Evolutionary conservation across 345 rosid species (phyloP).

Genomic region (Bruguiera gymnorhiza): DNA sequence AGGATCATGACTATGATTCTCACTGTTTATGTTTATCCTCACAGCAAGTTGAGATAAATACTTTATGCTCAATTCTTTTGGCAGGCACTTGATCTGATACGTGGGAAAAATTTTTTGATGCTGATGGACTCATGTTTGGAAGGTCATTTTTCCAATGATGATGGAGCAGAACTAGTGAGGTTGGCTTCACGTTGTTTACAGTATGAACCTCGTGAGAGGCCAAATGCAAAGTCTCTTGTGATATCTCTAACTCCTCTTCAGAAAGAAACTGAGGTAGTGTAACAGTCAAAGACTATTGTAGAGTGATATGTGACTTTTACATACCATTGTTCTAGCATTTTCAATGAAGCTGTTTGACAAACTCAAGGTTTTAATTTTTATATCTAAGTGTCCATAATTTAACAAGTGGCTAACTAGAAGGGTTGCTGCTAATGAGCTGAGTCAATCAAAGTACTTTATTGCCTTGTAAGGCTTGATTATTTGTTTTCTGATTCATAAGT

Average conservation of each 20-base stretch:
- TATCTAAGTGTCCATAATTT: no score
- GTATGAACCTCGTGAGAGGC: conserved; percentile 91
- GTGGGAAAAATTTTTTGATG: conserved; percentile 84
- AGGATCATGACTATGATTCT: conserved; percentile 46
- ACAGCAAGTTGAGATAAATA: no score
- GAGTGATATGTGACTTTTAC: not conserved
- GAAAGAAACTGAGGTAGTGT: conserved; percentile 66
- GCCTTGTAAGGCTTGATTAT: not conserved
- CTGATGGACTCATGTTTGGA: conserved; percentile 97
- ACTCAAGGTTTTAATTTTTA: no score
- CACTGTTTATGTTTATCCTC: no score
- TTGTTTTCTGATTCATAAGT: not conserved
- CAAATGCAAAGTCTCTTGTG: conserved; percentile 86
- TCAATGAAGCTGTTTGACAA: no score
- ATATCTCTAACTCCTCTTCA: conserved; percentile 68
- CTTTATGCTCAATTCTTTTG: conserved; percentile 26
- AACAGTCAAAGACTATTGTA: not conserved
- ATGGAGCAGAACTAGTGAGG: conserved; percentile 80
- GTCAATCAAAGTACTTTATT: not conserved
- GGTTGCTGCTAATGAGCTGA: no score
- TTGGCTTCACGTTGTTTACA: conserved; percentile 88
- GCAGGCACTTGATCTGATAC: conserved; percentile 96
- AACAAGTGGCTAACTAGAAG: no score
- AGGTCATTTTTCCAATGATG: conserved; percentile 92
- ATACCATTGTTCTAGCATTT: no score